Percentiles rank a stretch among this genome's conserved stretches.
Evolutionary conservation across 2,329 filamentous ascomycete species (phyloP).

Genomic region (Aspergillus terreus): DNA sequence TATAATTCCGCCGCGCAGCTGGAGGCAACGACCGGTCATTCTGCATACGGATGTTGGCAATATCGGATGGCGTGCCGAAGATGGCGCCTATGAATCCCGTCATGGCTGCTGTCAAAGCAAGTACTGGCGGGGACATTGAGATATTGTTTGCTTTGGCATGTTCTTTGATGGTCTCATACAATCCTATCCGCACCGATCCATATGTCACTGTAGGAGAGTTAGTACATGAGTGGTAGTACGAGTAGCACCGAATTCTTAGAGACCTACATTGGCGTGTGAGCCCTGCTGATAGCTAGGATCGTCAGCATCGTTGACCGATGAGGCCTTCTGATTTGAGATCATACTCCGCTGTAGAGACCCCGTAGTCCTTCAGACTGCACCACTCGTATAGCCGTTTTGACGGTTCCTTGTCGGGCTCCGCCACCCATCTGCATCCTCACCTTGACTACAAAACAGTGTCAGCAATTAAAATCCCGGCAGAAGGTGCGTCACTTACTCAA

Average conservation of each 20-base stretch:
- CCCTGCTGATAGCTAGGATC: constrained; percentile 18
- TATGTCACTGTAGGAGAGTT: constrained; percentile 18
- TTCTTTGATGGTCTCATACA: constrained; percentile 22
- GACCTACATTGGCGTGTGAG: constrained; percentile 18
- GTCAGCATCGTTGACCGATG: not conserved
- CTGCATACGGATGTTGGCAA: constrained; percentile 25
- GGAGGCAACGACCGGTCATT: constrained; percentile 19
- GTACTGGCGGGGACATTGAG: constrained; percentile 6
- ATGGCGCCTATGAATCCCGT: constrained; percentile 21
- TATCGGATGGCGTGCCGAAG: constrained; percentile 21
- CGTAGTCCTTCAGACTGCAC: constrained; percentile 14
- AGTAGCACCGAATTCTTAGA: too few relatives aligned
- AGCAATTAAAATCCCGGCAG: too few relatives aligned
- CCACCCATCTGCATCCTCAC: constrained; percentile 22
- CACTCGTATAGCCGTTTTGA: constrained; percentile 15
- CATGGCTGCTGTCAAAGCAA: constrained; percentile 14
- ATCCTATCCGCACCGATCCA: constrained; percentile 21
- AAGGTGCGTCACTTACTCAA: constrained; percentile 12
- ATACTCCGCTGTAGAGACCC: constrained; percentile 19
- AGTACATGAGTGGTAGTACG: too few relatives aligned
- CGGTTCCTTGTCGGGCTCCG: constrained; percentile 11
- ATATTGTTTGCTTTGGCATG: constrained; percentile 6
- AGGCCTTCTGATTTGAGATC: not conserved
- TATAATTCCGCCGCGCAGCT: constrained; percentile 17
- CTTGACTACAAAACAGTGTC: constrained; percentile 14